Percentiles rank a stretch among this genome's conserved stretches.
Conservation (phyloP, 164 flowering plant genomes). For the Akebia trifoliata region DNA sequence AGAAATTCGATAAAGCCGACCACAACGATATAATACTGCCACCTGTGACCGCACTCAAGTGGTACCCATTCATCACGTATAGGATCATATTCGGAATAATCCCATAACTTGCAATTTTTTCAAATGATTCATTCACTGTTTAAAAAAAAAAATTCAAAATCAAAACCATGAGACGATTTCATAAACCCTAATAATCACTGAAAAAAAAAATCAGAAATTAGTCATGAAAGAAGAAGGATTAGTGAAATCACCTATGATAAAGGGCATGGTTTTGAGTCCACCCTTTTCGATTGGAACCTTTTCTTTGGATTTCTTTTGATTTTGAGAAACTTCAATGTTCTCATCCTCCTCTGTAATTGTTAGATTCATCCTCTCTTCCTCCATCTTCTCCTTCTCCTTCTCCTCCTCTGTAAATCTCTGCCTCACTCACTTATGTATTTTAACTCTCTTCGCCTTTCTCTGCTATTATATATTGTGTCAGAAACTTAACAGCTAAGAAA, state of each 20-base stretch:
- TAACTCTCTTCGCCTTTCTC: too few relatives aligned
- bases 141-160: not conserved
- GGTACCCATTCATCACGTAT: constrained; percentile 34
- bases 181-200: too few relatives aligned
- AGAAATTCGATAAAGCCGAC: constrained; percentile 32
- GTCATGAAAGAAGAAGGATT: too few relatives aligned
- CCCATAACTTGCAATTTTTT: constrained; percentile 47
- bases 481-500: too few relatives aligned
- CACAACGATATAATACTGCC: constrained; percentile 34
- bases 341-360: too few relatives aligned
- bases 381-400: too few relatives aligned
- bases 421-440: too few relatives aligned
- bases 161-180: not conserved
- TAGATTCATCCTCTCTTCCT: too few relatives aligned
- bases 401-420: too few relatives aligned
- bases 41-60: constrained; percentile 26
- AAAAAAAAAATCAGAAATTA: not conserved
- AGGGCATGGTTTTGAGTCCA: constrained; percentile 46
- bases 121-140: constrained; percentile 53
- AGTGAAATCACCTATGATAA: constrained; percentile 29
- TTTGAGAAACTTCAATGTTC: not conserved
- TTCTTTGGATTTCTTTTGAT: not conserved
- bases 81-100: constrained; percentile 46
- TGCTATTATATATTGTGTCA: too few relatives aligned
- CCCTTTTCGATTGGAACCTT: constrained; percentile 21